A percentile compares a stretch with the other conserved stretches of the same genome.
These are phyloP conservation scores for Perkinsus chesapeaki DNA, from an alignment of 169 alveolate species.

Conservation along the genomic window DNA sequence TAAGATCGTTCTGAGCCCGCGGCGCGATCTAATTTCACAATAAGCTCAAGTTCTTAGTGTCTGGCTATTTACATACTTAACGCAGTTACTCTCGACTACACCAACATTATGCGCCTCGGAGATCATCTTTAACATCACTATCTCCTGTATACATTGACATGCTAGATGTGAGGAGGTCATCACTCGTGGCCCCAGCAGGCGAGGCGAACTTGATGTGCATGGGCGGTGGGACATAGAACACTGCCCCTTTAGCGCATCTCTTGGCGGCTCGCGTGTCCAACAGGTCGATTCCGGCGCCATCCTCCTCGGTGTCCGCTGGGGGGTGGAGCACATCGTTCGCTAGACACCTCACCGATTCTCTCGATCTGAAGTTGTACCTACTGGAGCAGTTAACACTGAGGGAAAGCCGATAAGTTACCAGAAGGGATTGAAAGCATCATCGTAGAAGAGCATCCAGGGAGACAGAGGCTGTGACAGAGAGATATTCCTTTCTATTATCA, in stretches of 20 bases:
- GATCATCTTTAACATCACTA: background rate
- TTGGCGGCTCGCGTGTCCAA: slow-evolving; percentile 1
- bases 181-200: background rate
- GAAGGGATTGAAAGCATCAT: slow-evolving; percentile 1
- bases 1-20: too few relatives aligned
- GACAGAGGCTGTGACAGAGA: slow-evolving; percentile 4
- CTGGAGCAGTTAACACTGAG: background rate
- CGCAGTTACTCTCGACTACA: too few relatives aligned
- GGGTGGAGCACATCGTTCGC: slow-evolving; percentile 5
- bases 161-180: background rate
- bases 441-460: slow-evolving; percentile 14
- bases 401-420: background rate
- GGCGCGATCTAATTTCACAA: too few relatives aligned
- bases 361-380: slow-evolving; percentile 11
- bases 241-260: slow-evolving; percentile 7
- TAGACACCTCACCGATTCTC: background rate
- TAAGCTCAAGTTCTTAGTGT: background rate
- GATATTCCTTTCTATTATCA: background rate
- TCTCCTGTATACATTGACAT: background rate
- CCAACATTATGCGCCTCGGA: background rate
- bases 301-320: slow-evolving; percentile 8
- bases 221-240: slow-evolving; percentile 13
- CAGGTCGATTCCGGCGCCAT: slow-evolving; percentile 4
- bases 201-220: slow-evolving; percentile 17
- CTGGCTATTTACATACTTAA: background rate